These are phyloP conservation scores for Phialophora expanda DNA, from an alignment of 2,329 filamentous ascomycete species.

Conservation along the genomic window DNA sequence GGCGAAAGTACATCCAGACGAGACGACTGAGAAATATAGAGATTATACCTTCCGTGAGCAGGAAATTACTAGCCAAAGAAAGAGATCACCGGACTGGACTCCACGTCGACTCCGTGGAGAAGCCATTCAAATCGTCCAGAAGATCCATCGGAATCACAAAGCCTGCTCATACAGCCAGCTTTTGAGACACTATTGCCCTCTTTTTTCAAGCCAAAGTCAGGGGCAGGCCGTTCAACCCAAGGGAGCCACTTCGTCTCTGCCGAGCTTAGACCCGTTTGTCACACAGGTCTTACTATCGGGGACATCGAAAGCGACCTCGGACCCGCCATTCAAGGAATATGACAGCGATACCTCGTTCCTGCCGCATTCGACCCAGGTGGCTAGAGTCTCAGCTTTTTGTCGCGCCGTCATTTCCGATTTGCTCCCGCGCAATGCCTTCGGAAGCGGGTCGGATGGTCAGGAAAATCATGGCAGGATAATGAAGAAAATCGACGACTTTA, in stretches of 20 bases:
- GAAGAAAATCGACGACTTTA: slow-evolving; percentile 74
- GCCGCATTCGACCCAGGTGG: slow-evolving; percentile 63
- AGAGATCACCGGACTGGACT: slow-evolving; percentile 33
- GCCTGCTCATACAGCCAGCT: slow-evolving; percentile 81
- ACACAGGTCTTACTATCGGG: slow-evolving; percentile 22
- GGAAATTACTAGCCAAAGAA: slow-evolving; percentile 63
- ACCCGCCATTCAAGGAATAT: neutral
- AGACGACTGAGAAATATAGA: slow-evolving; percentile 75
- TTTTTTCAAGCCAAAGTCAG: slow-evolving; percentile 14
- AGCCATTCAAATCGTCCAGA: slow-evolving; percentile 64
- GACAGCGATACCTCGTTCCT: slow-evolving; percentile 29
- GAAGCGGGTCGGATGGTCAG: slow-evolving; percentile 57
- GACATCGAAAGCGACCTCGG: neutral
- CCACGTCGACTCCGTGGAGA: slow-evolving; percentile 66
- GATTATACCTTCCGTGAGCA: slow-evolving; percentile 86
- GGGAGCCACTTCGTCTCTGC: neutral
- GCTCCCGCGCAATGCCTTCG: slow-evolving; percentile 78
- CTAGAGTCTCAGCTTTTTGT: slow-evolving; percentile 84
- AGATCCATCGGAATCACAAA: slow-evolving; percentile 71
- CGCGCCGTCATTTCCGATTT: slow-evolving; percentile 74
- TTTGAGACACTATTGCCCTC: slow-evolving; percentile 79
- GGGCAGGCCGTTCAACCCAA: slow-evolving; percentile 45
- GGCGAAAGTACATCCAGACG: slow-evolving; percentile 63
- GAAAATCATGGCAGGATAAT: slow-evolving; percentile 69
- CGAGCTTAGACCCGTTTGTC: slow-evolving; percentile 12